phyloP scores from a whole-genome alignment of 371 early-diverging fungal genomes.

The Syncephalis plumigaleata region DNA sequence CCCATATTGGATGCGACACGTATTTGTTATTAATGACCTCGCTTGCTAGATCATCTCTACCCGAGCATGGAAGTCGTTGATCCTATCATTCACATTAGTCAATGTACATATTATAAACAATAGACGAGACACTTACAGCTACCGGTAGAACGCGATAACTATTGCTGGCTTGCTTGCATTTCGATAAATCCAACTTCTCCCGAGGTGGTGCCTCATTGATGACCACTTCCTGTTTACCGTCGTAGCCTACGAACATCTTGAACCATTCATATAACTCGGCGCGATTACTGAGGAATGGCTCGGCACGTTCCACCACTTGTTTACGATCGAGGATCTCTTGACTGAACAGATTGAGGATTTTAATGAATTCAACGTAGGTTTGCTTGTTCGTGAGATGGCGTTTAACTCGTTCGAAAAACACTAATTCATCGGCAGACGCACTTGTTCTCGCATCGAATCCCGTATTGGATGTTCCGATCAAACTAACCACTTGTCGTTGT shows the following conservation, averaged over 20 bases:
- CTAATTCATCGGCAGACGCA: slow-evolving; percentile 58
- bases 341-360: slow-evolving; percentile 88
- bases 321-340: slow-evolving; percentile 83
- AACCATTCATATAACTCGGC: slow-evolving; percentile 86
- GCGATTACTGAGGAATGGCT: slow-evolving; percentile 52
- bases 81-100: slow-evolving; percentile 18
- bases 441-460: slow-evolving; percentile 10
- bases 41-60: slow-evolving; percentile 71
- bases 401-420: slow-evolving; percentile 84
- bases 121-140: slow-evolving; percentile 20
- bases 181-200: slow-evolving; percentile 40
- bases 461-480: too few species aligned
- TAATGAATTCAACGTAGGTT: slow-evolving; percentile 93
- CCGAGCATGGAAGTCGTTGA: slow-evolving; percentile 51
- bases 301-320: slow-evolving; percentile 65
- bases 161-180: slow-evolving; percentile 36
- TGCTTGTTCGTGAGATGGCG: slow-evolving; percentile 63
- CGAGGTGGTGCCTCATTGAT: slow-evolving; percentile 21
- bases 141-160: slow-evolving; percentile 58
- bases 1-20: slow-evolving; percentile 89
- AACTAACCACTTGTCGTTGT: not conserved
- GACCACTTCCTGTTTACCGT: slow-evolving; percentile 31
- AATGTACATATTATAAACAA: not conserved
- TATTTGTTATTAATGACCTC: slow-evolving; percentile 94
- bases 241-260: slow-evolving; percentile 86